Percentiles rank a stretch among this genome's conserved stretches.
These are phyloP conservation scores for Claviceps fusiformis DNA, from an alignment of 2,329 filamentous ascomycete genomes.

Conservation along the genomic window DNA sequence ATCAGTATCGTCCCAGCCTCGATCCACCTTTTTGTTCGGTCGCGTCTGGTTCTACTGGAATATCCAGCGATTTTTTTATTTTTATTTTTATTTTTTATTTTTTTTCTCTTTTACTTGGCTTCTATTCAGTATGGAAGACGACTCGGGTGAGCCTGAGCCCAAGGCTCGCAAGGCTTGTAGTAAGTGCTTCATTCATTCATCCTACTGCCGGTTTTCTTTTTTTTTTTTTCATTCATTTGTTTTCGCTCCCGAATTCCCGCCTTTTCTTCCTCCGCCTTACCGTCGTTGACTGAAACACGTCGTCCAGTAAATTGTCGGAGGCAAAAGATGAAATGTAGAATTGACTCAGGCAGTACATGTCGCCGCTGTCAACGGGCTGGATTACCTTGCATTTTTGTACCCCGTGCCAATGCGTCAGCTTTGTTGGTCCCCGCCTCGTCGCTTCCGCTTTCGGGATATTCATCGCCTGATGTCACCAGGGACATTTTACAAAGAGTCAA, in stretches of 20 bases:
- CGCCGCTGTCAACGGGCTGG: slow-evolving; percentile 20
- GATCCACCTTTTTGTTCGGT: background rate
- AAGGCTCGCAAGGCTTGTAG: slow-evolving; percentile 4
- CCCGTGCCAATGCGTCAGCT: slow-evolving; percentile 21
- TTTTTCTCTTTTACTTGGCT: no score
- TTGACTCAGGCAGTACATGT: slow-evolving; percentile 20
- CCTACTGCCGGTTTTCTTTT: no score
- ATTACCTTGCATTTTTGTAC: slow-evolving; percentile 26
- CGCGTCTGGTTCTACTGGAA: background rate
- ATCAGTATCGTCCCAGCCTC: background rate
- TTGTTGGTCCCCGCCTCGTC: slow-evolving; percentile 10
- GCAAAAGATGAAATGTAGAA: slow-evolving; percentile 25
- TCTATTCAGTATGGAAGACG: background rate
- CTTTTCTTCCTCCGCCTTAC: no score
- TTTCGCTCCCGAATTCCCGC: no score
- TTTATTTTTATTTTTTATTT: no score
- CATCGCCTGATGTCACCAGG: background rate
- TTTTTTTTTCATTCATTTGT: no score
- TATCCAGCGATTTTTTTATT: background rate
- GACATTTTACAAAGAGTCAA: slow-evolving; percentile 2
- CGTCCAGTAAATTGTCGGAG: slow-evolving; percentile 14
- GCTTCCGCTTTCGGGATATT: slow-evolving; percentile 1
- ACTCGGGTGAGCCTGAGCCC: slow-evolving; percentile 1
- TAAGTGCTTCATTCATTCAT: background rate
- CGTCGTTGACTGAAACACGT: background rate